A percentile compares a stretch with the other conserved stretches of the same genome.
Conservation (phyloP, 148 eudicot genomes). For the Oxyria digyna region DNA sequence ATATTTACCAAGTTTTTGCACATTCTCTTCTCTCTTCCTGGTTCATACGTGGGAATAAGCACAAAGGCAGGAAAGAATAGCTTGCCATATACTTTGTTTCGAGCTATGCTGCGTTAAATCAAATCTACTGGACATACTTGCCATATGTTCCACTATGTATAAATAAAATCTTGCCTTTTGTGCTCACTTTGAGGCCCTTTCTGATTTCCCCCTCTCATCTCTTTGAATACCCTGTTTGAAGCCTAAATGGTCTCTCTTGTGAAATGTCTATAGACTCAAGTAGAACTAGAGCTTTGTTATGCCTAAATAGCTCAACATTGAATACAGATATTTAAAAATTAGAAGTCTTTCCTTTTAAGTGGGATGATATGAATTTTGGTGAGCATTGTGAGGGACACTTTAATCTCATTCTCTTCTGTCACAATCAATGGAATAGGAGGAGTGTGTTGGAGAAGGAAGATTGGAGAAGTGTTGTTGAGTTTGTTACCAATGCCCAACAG, state of each 20-base stretch:
- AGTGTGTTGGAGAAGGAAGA: constrained; percentile 66
- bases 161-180: background rate
- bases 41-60: too few species aligned
- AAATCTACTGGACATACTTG: background rate
- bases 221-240: background rate
- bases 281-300: background rate
- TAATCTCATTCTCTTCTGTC: background rate
- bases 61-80: too few species aligned
- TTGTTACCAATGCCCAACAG: constrained; percentile 77
- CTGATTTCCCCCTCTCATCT: background rate
- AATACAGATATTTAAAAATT: background rate
- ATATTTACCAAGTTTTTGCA: background rate
- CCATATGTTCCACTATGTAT: too few species aligned
- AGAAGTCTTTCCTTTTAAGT: background rate
- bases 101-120: background rate
- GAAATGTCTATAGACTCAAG: background rate
- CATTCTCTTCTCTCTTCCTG: background rate
- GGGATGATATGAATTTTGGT: background rate
- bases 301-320: background rate
- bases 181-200: background rate
- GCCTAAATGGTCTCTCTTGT: background rate
- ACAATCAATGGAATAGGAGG: constrained; percentile 27
- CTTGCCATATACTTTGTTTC: background rate
- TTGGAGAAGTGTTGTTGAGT: constrained; percentile 57
- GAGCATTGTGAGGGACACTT: background rate